Base-by-base conservation (phyloP, 768 basidiomycete species). In the Pleurotus citrinopileatus region DNA sequence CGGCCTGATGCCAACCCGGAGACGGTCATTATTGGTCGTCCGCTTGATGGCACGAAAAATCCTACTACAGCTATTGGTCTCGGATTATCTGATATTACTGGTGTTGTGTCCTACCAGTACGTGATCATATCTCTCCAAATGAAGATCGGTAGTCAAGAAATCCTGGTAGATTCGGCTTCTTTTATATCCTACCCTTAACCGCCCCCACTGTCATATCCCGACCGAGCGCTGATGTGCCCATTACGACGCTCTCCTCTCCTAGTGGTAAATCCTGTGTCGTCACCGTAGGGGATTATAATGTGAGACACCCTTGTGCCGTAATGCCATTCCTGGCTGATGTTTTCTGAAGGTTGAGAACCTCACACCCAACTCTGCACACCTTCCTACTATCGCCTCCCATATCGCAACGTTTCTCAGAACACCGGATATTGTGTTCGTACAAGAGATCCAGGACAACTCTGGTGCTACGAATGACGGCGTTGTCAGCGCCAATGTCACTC, bases 361-460 rank as follows among this genome's bases (percentile, higher is more conserved):
- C 65, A 64, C 71, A 3, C 81, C 82, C 4, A 75, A 67, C 1
- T 78, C 78, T 3, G 60, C 67, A 5, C 78, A 82, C 59, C 64
- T 85, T 7, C 67, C 74, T 1, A 60, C 60, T n/a, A 70, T 84
- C 37, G 83, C 82, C 1, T 57, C 66, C 10, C 84, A 85, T 58
- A 83, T 85, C 47, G 74, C 69, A 9, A 67, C 70, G 20, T 67
- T 70, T 54, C 73, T 86, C 13, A 65, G 68, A 15, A 71, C 75
- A 0, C 83, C 84, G 1, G 82, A 85, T 60, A 71, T 86, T 51
- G 63, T 86, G 57, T 83, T 84, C 63, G 58, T 86, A 5, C 83
- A 86, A 65, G 84, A 86, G 59, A 79, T 86, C 15, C 81, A 84
- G 59, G 82, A 83, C 63, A 78, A 83, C 63, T 75, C 73, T 2